Evolutionary conservation across 2,329 filamentous ascomycete genomes (phyloP).

Genomic region (Aspergillus udagawae): DNA sequence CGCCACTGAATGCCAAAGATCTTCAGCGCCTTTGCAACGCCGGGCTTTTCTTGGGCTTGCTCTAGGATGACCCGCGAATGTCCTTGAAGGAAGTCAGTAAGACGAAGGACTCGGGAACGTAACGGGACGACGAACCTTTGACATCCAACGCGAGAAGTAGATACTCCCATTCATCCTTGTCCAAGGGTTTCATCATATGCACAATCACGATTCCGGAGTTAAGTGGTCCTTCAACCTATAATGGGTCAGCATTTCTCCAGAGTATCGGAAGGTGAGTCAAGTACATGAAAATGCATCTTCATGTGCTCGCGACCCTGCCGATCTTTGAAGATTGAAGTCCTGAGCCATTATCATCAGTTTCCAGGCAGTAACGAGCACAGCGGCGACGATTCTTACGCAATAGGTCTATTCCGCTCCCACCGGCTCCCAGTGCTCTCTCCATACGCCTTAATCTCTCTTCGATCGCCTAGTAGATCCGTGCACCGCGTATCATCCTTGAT

Average conservation of each 20-base stretch:
- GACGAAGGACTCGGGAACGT: neutral
- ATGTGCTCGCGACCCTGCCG: slow-evolving; percentile 73
- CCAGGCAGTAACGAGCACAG: neutral
- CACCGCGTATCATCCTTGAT: slow-evolving; percentile 71
- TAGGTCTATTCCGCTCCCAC: slow-evolving; percentile 65
- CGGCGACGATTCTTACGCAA: slow-evolving; percentile 41
- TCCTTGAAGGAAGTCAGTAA: slow-evolving; percentile 22
- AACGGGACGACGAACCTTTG: slow-evolving; percentile 48
- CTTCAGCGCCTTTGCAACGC: slow-evolving; percentile 44
- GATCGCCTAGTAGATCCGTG: slow-evolving; percentile 68
- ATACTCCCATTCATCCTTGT: slow-evolving; percentile 69
- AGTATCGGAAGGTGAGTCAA: slow-evolving; percentile 17
- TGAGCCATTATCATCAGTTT: slow-evolving; percentile 25
- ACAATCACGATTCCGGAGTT: slow-evolving; percentile 70
- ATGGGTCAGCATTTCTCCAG: slow-evolving; percentile 18
- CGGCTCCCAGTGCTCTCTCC: slow-evolving; percentile 78
- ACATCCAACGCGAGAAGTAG: slow-evolving; percentile 77
- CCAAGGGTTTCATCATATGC: slow-evolving; percentile 68
- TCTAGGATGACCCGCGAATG: slow-evolving; percentile 45
- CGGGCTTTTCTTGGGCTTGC: slow-evolving; percentile 38
- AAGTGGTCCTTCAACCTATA: slow-evolving; percentile 69
- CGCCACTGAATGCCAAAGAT: slow-evolving; percentile 50
- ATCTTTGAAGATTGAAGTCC: slow-evolving; percentile 66
- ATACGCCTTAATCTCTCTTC: slow-evolving; percentile 71
- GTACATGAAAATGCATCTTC: slow-evolving; percentile 77